Evolutionary conservation across 75 land plant species (phyloP).

Genomic region (Sequoiadendron giganteum): DNA sequence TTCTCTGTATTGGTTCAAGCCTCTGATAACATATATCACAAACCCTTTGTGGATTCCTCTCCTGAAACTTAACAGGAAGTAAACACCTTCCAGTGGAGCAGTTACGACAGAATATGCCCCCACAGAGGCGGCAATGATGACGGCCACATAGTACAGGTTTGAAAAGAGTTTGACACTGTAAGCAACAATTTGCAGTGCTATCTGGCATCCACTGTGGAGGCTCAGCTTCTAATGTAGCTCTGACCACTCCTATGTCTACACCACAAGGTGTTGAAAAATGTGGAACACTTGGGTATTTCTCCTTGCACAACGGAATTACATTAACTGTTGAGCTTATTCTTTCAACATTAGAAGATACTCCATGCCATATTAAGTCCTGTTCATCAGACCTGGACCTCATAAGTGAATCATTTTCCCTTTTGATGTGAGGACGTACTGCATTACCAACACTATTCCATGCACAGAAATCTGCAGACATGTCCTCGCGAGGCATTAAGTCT

Average conservation of each 20-base stretch:
- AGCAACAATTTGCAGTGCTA: slow-evolving; percentile 49
- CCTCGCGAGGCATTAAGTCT: background rate
- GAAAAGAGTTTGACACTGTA: slow-evolving; percentile 69
- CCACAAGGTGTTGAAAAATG: background rate
- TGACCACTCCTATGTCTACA: slow-evolving; percentile 19
- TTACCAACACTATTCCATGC: background rate
- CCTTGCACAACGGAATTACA: background rate
- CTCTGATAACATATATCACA: slow-evolving; percentile 78
- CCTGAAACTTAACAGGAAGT: slow-evolving; percentile 71
- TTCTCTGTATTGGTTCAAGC: slow-evolving; percentile 70
- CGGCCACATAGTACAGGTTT: slow-evolving; percentile 61
- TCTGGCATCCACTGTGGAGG: slow-evolving; percentile 90
- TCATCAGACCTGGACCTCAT: background rate
- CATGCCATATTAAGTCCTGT: background rate
- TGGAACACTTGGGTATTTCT: background rate
- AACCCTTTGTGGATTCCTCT: slow-evolving; percentile 76
- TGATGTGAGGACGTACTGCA: background rate
- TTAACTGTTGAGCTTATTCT: background rate
- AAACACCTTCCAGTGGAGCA: slow-evolving; percentile 75
- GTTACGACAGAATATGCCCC: slow-evolving; percentile 66
- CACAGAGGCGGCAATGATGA: slow-evolving; percentile 88
- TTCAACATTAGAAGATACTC: background rate
- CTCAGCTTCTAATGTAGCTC: slow-evolving; percentile 65
- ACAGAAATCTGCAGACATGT: background rate
- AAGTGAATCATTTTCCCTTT: background rate